These are phyloP conservation scores for Pneumocystis canis DNA, from an alignment of 1,139 yeast genomes.

Conservation along the genomic window DNA sequence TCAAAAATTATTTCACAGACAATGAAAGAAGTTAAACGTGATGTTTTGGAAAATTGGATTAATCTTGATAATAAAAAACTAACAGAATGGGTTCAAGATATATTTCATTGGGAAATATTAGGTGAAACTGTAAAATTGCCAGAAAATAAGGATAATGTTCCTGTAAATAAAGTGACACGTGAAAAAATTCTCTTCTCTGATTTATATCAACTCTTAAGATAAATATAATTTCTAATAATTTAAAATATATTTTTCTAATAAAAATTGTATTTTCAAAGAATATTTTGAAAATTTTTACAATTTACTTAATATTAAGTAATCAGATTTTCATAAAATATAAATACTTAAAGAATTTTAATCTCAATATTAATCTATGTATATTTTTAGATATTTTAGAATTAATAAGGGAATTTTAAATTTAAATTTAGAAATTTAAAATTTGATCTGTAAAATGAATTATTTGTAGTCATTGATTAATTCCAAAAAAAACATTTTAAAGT, in stretches of 20 bases:
- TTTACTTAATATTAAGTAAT: no score
- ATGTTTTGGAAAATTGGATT: conserved; percentile 24
- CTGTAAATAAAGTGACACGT: background rate
- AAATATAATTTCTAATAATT: background rate
- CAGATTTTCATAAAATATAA: no score
- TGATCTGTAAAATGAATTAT: no score
- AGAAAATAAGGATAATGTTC: conserved; percentile 21
- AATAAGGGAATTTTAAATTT: no score
- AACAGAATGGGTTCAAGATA: conserved; percentile 23
- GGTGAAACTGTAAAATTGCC: conserved; percentile 21
- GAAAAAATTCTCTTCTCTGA: background rate
- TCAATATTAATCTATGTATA: no score
- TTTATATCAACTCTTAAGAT: background rate
- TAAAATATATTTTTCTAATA: background rate
- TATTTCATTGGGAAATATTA: conserved; percentile 23
- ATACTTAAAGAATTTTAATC: no score
- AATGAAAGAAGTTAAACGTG: conserved; percentile 19
- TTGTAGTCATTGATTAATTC: no score
- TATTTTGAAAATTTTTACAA: no score
- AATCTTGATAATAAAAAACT: conserved; percentile 23
- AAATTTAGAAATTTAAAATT: no score
- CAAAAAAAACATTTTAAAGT: no score
- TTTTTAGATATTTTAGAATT: no score
- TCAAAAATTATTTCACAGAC: conserved; percentile 20
- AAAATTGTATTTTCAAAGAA: background rate